phyloP scores from a whole-genome alignment of 2,329 filamentous ascomycete genomes.

The Talaromyces sp. region DNA sequence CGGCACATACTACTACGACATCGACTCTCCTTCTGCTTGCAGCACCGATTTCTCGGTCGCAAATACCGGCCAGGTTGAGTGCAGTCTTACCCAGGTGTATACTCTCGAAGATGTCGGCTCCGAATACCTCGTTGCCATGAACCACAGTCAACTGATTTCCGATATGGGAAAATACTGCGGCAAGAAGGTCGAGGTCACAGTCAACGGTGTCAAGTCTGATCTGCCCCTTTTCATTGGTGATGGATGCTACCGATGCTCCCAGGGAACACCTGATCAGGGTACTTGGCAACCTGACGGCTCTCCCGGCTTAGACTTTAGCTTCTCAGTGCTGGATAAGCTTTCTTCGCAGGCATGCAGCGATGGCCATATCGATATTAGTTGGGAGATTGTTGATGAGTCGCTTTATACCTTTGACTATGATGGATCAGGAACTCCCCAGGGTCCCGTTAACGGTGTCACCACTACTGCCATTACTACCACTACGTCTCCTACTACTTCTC shows the following conservation, averaged over 20 bases:
- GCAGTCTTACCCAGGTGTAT: conserved; percentile 11
- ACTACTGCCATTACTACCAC: not conserved
- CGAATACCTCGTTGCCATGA: conserved; percentile 12
- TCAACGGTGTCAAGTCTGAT: conserved; percentile 7
- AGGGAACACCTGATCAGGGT: not conserved
- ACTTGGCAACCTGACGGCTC: conserved; percentile 1
- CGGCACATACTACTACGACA: conserved; percentile 12
- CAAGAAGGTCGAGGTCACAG: conserved; percentile 8
- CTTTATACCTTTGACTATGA: conserved; percentile 9
- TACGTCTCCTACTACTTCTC: not conserved
- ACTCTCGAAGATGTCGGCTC: conserved; percentile 10
- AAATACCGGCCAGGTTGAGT: conserved; percentile 9
- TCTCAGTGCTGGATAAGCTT: conserved; percentile 2
- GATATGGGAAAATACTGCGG: conserved; percentile 10
- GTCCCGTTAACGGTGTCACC: not conserved
- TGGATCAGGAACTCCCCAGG: conserved; percentile 5
- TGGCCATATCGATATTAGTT: conserved; percentile 9
- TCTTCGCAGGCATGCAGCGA: conserved; percentile 2
- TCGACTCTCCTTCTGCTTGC: conserved; percentile 4
- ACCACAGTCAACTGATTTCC: conserved; percentile 6
- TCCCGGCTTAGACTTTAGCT: conserved; percentile 9
- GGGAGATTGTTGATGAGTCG: conserved; percentile 12
- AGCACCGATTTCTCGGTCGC: conserved; percentile 3
- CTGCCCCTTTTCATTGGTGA: conserved; percentile 11
- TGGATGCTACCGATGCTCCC: conserved; percentile 7